Evolutionary conservation across 257 asterid genomes (phyloP).

Genomic region (Phtheirospermum japonicum): DNA sequence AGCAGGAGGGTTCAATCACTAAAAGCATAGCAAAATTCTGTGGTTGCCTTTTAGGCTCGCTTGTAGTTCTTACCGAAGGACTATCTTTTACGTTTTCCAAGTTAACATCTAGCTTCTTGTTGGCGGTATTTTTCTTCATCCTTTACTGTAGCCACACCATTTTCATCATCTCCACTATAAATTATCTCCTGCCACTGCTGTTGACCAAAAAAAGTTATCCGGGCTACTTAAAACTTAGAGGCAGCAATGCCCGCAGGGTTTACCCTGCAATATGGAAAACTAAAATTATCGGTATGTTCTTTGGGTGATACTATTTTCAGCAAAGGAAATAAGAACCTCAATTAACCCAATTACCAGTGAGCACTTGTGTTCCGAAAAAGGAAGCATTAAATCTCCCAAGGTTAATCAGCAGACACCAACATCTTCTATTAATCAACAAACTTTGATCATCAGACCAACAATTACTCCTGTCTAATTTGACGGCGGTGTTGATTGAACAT

Average conservation of each 20-base stretch:
- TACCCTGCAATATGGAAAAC: slow-evolving; percentile 11
- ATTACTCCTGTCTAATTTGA: background rate
- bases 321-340: slow-evolving; percentile 1
- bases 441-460: background rate
- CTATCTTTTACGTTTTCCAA: too few species aligned
- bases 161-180: background rate
- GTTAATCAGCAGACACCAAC: too few species aligned
- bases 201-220: slow-evolving; percentile 1
- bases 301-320: background rate
- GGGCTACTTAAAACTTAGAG: background rate
- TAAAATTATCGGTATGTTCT: background rate
- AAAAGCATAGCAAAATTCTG: too few species aligned
- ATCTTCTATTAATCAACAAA: background rate
- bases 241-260: slow-evolving; percentile 7
- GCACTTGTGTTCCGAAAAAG: slow-evolving; percentile 1
- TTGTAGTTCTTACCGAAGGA: too few species aligned
- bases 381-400: too few species aligned
- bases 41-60: too few species aligned
- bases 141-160: background rate
- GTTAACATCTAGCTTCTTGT: background rate
- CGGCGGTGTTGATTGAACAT: background rate
- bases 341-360: slow-evolving; percentile 2
- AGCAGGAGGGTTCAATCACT: too few species aligned
- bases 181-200: background rate
- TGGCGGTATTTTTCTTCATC: background rate